Evolutionary conservation across 305 asterid species (phyloP).

Genomic region (Withania somnifera): DNA sequence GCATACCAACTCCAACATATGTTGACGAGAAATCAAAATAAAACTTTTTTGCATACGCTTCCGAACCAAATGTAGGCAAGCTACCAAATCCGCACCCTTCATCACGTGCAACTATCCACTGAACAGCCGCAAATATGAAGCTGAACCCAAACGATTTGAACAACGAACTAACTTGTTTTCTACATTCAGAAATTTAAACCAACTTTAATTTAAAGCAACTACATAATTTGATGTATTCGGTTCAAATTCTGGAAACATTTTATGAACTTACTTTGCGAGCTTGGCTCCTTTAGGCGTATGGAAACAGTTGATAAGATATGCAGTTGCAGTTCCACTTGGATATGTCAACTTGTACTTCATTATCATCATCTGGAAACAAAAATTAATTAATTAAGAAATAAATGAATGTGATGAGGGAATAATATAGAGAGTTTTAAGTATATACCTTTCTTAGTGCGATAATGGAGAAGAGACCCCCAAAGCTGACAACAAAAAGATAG

Average conservation of each 20-base stretch:
- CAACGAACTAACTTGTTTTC: background rate
- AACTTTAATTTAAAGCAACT: too few relatives aligned
- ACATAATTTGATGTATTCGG: too few relatives aligned
- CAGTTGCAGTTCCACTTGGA: constrained; percentile 36
- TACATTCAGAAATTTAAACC: too few relatives aligned
- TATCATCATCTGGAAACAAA: constrained; percentile 13
- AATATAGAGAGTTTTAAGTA: too few relatives aligned
- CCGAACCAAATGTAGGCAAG: constrained; percentile 7
- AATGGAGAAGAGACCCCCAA: constrained; percentile 19
- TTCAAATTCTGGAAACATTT: too few relatives aligned
- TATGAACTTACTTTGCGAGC: constrained; percentile 1
- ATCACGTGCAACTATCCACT: constrained; percentile 3
- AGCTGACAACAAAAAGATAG: constrained; percentile 15
- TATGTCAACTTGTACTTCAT: constrained; percentile 16
- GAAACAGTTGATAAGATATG: constrained; percentile 29
- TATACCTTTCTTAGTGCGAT: constrained; percentile 8
- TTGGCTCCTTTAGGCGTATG: constrained; percentile 31
- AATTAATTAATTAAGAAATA: background rate
- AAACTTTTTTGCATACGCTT: constrained; percentile 3
- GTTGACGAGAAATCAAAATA: constrained; percentile 7
- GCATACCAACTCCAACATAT: constrained; percentile 11
- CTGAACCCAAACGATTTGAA: constrained; percentile 3
- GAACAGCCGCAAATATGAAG: background rate
- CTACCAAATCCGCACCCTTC: background rate
- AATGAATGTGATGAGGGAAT: too few relatives aligned